These are phyloP conservation scores for Collybiopsis luxurians DNA, from an alignment of 768 basidiomycete species.

Conservation along the genomic window DNA sequence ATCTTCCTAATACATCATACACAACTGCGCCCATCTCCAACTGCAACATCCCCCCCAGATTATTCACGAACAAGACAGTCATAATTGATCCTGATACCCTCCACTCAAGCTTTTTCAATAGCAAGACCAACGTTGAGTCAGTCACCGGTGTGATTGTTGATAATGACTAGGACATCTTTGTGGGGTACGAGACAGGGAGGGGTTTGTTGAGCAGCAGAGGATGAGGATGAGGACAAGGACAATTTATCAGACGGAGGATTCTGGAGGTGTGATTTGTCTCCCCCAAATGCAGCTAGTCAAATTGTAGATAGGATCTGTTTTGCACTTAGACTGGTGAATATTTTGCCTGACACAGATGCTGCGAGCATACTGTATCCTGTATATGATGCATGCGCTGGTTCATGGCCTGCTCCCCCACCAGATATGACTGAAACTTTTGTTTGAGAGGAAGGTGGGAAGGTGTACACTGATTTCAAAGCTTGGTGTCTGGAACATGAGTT, in stretches of 20 bases:
- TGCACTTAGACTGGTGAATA: conserved; percentile 63
- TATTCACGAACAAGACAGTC: conserved; percentile 35
- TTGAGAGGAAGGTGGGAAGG: conserved; percentile 15
- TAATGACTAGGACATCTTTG: conserved; percentile 35
- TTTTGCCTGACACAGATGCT: conserved; percentile 58
- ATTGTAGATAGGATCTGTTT: conserved; percentile 52
- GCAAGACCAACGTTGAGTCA: conserved; percentile 59
- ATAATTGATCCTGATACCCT: conserved; percentile 33
- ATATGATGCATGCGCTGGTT: conserved; percentile 57
- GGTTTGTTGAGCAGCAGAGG: too few relatives aligned
- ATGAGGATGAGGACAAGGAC: too few relatives aligned
- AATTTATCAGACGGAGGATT: background rate
- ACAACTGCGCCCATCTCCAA: conserved; percentile 53
- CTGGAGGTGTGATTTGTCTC: background rate
- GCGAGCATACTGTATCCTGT: conserved; percentile 55
- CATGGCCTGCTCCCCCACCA: conserved; percentile 56
- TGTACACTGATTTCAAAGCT: conserved; percentile 34
- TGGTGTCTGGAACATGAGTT: conserved; percentile 25
- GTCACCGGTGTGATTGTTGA: conserved; percentile 55
- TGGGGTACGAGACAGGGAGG: background rate
- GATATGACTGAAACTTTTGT: conserved; percentile 39
- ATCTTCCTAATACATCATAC: conserved; percentile 37
- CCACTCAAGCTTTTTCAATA: conserved; percentile 45
- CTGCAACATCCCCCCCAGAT: conserved; percentile 35
- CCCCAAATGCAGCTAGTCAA: conserved; percentile 39